phyloP scores from a whole-genome alignment of 768 basidiomycete species.

The Sarcodon aspratus region DNA sequence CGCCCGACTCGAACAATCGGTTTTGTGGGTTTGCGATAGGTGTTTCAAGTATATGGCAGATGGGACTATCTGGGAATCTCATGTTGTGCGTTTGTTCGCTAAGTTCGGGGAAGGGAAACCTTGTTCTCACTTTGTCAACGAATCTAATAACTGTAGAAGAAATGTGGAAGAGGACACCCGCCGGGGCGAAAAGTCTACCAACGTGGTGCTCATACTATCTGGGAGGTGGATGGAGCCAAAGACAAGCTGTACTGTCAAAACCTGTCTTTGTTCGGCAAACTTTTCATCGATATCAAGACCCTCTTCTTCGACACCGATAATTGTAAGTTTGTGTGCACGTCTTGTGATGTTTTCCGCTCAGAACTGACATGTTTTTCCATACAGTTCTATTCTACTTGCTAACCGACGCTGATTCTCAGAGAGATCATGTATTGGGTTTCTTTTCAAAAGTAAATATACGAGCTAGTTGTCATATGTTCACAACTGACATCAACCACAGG shows the following conservation, averaged over 20 bases:
- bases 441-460: constrained; percentile 44
- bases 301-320: constrained; percentile 85
- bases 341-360: neutral
- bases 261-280: constrained; percentile 87
- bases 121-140: neutral
- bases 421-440: constrained; percentile 74
- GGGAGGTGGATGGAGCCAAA: constrained; percentile 88
- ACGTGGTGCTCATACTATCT: constrained; percentile 79
- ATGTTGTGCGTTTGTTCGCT: constrained; percentile 34
- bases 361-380: constrained; percentile 1
- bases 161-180: constrained; percentile 58
- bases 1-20: constrained; percentile 32
- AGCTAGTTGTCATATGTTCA: neutral
- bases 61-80: constrained; percentile 56
- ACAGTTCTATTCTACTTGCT: constrained; percentile 87
- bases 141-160: constrained; percentile 34
- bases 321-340: constrained; percentile 34
- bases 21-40: constrained; percentile 77
- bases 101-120: neutral
- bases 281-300: constrained; percentile 99
- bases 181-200: constrained; percentile 90
- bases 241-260: constrained; percentile 95
- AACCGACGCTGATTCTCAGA: constrained; percentile 70
- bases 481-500: constrained; percentile 30
- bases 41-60: constrained; percentile 98